Conservation (phyloP, 2,329 filamentous ascomycete genomes). For the Verticillium klebahnii region DNA sequence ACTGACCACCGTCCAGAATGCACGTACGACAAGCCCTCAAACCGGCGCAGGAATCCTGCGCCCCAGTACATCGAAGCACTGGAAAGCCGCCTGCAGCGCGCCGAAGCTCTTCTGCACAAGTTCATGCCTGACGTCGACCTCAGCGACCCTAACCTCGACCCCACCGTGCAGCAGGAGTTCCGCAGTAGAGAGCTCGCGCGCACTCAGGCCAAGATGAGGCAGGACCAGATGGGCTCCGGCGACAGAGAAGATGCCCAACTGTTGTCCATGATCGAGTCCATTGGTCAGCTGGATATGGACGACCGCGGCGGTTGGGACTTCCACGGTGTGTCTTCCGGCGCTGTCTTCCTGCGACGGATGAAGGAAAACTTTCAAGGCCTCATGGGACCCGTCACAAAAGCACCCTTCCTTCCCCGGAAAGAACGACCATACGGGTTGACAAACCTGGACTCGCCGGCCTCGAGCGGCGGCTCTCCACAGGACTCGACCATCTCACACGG, state of each 20-base stretch:
- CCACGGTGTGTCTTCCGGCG: slow-evolving; percentile 86
- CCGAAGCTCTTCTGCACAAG: slow-evolving; percentile 72
- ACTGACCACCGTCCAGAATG: slow-evolving; percentile 58
- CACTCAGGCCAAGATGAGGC: slow-evolving; percentile 35
- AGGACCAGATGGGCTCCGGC: slow-evolving; percentile 22
- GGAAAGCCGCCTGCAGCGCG: slow-evolving; percentile 76
- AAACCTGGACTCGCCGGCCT: slow-evolving; percentile 66
- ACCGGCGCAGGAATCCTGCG: slow-evolving; percentile 82
- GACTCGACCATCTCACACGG: slow-evolving; percentile 48
- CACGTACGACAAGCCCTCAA: slow-evolving; percentile 93
- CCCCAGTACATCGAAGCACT: slow-evolving; percentile 91
- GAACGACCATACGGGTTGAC: slow-evolving; percentile 43
- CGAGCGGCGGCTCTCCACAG: slow-evolving; percentile 59
- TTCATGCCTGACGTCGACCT: slow-evolving; percentile 82
- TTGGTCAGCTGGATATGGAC: slow-evolving; percentile 85
- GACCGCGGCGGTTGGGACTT: slow-evolving; percentile 94
- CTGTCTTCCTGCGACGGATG: slow-evolving; percentile 83
- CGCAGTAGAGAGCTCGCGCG: slow-evolving; percentile 50
- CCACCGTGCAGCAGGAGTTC: slow-evolving; percentile 66
- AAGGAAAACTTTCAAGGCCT: slow-evolving; percentile 81
- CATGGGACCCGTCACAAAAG: slow-evolving; percentile 58
- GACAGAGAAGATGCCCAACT: slow-evolving; percentile 66
- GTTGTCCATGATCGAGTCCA: slow-evolving; percentile 91
- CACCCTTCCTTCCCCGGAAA: slow-evolving; percentile 48
- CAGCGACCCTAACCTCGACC: slow-evolving; percentile 78